Conservation (phyloP, 208 protist species). For the Naegleria fowleri region DNA sequence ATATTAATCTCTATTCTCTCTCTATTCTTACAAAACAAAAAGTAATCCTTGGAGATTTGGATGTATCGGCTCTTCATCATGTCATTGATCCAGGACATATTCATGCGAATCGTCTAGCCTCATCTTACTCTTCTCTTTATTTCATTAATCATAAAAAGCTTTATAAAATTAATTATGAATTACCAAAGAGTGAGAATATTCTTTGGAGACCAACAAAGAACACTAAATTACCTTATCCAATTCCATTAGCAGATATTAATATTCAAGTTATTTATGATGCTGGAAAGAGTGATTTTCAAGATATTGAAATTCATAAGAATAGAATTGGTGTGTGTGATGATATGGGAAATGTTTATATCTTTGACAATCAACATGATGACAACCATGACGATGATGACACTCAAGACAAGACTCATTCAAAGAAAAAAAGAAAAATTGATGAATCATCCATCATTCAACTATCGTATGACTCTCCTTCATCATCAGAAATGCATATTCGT, state of each 20-base stretch:
- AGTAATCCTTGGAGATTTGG: neutral
- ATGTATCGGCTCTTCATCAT: neutral
- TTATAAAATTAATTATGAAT: neutral
- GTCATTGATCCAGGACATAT: neutral
- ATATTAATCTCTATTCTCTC: neutral
- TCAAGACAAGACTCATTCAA: neutral
- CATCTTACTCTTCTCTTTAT: neutral
- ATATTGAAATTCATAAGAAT: neutral
- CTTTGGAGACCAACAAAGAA: neutral
- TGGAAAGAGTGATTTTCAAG: neutral
- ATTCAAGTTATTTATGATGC: neutral
- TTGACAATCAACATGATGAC: neutral
- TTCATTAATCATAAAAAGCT: neutral
- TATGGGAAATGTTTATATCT: neutral
- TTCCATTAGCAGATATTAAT: neutral
- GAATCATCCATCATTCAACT: neutral
- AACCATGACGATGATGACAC: neutral
- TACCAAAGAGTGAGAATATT: neutral
- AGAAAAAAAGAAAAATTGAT: conserved; percentile 15
- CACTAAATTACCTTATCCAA: neutral
- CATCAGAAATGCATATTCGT: neutral
- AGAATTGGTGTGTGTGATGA: neutral
- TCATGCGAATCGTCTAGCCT: neutral
- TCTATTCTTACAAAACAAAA: neutral
- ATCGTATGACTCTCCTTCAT: neutral